Evolutionary conservation across 192 early-diverging fungal species (phyloP).

Genomic region (Podila epicladia): DNA sequence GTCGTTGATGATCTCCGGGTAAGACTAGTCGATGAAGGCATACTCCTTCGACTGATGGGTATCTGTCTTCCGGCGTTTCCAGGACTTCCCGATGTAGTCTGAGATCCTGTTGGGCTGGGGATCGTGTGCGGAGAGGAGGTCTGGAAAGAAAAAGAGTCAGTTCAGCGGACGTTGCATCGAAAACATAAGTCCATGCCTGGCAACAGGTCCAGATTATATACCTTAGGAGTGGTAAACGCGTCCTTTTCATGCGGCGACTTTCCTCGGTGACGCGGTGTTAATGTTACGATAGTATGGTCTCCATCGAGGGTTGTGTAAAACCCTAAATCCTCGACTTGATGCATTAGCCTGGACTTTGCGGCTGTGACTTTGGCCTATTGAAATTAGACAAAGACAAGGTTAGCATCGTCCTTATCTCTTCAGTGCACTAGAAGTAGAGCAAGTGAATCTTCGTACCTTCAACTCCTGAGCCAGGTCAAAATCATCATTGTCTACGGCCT

Average conservation of each 20-base stretch:
- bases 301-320: constrained; percentile 10
- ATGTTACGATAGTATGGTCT: constrained; percentile 3
- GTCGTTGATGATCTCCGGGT: constrained; percentile 18
- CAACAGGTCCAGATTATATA: neutral
- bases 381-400: neutral
- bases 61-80: constrained; percentile 1
- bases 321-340: constrained; percentile 6
- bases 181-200: too few relatives aligned
- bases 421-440: neutral
- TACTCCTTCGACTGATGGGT: constrained; percentile 15
- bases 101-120: neutral
- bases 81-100: constrained; percentile 4
- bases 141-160: neutral
- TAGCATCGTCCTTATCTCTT: too few relatives aligned
- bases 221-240: constrained; percentile 4
- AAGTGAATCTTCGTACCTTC: constrained; percentile 57
- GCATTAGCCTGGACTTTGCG: constrained; percentile 22
- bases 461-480: constrained; percentile 79
- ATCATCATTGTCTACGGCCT: constrained; percentile 74
- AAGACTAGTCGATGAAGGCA: neutral
- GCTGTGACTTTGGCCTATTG: constrained; percentile 20
- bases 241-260: neutral
- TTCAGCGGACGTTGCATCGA: too few relatives aligned
- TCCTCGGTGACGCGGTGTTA: neutral
- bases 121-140: constrained; percentile 7